Evolutionary conservation across 176 grass and related monocot genomes (phyloP), one percentile per base, ranked within the genome.

Genomic region (Zea luxurians): DNA sequence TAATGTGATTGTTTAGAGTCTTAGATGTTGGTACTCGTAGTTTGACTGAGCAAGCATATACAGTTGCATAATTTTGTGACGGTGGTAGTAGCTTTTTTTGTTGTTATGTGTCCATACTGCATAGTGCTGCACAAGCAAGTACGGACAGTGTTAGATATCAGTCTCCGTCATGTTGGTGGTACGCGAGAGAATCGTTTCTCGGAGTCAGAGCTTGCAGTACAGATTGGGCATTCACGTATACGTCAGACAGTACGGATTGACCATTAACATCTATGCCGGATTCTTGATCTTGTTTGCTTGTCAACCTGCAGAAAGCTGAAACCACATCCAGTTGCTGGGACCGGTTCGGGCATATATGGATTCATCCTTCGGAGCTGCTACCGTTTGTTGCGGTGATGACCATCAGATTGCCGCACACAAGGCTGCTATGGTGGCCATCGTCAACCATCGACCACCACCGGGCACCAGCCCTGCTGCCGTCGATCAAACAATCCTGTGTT

Each of bases 261-360:
- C 9, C 20, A 45, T 27, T 49, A 55, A 54, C 37, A 27, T 10
- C 6, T 38, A 2, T 40, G 18, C 73, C 61, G 8, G 7, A 9
- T 53, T 40, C 43, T 47, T 9, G 50, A 63, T 68, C 69, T 18
- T 43, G 13, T 49, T 87, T n/a, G 10, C 73, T 60, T 61, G 80
- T 79, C n/a, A 45, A 74, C 15, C 11, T 80, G 71, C 86, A 80
- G 86, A 61, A 69, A 75, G 71, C 41, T 62, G 13, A 71, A 84
- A 57, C 27, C 27, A 41, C 38, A 42, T 47, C 44, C 2, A n/a
- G 13, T 41, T 47, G 36, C 12, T 41, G 37, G n/a, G 18, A 42
- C 13, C 47, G 48, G 66, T 57, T 77, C 65, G 6, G 6, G 70
- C 50, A 84, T 27, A 27, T 27, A 27, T 48, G 10, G 59, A 45